phyloP scores from a whole-genome alignment of 2,329 filamentous ascomycete genomes.

The Thielaviopsis musarum region DNA sequence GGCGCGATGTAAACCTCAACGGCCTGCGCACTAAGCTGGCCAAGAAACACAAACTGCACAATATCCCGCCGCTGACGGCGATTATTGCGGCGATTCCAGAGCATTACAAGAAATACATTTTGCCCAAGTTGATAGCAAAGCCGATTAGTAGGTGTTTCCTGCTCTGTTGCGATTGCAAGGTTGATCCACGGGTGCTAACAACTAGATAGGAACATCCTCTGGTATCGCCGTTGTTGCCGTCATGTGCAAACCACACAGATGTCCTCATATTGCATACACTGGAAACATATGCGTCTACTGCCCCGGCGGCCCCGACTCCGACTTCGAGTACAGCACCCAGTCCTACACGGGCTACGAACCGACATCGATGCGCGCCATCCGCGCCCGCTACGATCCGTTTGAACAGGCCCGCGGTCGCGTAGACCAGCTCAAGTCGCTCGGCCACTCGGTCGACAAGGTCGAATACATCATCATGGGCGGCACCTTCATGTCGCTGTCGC shows the following conservation, averaged over 20 bases:
- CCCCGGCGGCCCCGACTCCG: conserved; percentile 89
- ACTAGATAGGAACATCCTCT: conserved; percentile 60
- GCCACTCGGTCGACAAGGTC: conserved; percentile 96
- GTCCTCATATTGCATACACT: conserved; percentile 94
- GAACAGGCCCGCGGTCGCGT: conserved; percentile 92
- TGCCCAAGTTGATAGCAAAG: conserved; percentile 92
- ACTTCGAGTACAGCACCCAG: conserved; percentile 98
- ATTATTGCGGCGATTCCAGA: conserved; percentile 98
- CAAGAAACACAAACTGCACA: conserved; percentile 81
- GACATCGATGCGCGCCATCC: conserved; percentile 94
- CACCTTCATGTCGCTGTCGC: conserved; percentile 92
- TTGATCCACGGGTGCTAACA: background rate
- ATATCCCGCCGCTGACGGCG: conserved; percentile 79
- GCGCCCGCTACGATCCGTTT: conserved; percentile 92
- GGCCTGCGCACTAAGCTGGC: conserved; percentile 68
- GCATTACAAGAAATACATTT: conserved; percentile 97
- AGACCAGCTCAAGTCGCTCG: conserved; percentile 88
- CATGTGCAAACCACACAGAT: conserved; percentile 98
- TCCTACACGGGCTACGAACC: conserved; percentile 98
- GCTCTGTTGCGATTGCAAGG: too few species aligned
- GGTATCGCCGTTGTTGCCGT: conserved; percentile 97
- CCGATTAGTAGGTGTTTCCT: conserved; percentile 52
- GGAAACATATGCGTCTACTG: conserved; percentile 99
- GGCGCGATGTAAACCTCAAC: conserved; percentile 87
- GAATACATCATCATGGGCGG: conserved; percentile 99